Base-by-base conservation (phyloP, 208 protist genomes). In the Leishmania lainsoni region DNA sequence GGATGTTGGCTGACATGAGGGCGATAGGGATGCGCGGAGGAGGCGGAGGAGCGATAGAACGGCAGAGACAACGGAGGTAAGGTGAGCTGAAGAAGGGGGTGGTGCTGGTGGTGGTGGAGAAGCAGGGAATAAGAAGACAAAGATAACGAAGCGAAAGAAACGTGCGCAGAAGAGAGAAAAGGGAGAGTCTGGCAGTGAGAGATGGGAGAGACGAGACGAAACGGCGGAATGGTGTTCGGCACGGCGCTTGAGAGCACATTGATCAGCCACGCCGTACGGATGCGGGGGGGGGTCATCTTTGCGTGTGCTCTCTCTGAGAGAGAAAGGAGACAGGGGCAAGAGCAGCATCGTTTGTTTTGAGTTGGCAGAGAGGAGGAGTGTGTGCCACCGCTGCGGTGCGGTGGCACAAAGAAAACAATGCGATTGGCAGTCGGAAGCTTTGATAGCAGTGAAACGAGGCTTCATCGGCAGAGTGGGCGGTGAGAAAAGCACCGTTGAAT, bases 1-100 rank as follows among this genome's bases (percentile, higher is more conserved):
- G 68, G 17, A 84, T 78, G 71, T 58, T 81, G 48, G 81, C 81
- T 1, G 81, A 81, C 81, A 84, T 70, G 51, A 52, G 32, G 63
- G 26, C 5, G 10, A 9, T 9, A 42, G 29, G n/a, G 32, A 76
- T 61, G 51, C 16, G 35, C 35, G 35, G 35, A 39, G 35, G 35
- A 51, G 16, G 45, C 17, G 49, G 70, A 32, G 42, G 70, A 35
- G 49, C 12, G 49, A 51, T 9, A 4, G 45, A 10, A 39, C 14
- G 32, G 12, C 63, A 48, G 68, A 6, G 32, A 2, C n/a, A 71
- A 3, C 5, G 12, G n/a, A n/a, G 10, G 59, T 6, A n/a, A 35
- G 59, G n/a, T 20, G 59, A 39, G 59, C 10, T 66, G 10, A 54
- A 39, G 10, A 12, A 6, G 59, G 59, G 1, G 35, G 4, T n/a